Evolutionary conservation across 805 yeast species (phyloP).

Genomic region (Candida schatavii): DNA sequence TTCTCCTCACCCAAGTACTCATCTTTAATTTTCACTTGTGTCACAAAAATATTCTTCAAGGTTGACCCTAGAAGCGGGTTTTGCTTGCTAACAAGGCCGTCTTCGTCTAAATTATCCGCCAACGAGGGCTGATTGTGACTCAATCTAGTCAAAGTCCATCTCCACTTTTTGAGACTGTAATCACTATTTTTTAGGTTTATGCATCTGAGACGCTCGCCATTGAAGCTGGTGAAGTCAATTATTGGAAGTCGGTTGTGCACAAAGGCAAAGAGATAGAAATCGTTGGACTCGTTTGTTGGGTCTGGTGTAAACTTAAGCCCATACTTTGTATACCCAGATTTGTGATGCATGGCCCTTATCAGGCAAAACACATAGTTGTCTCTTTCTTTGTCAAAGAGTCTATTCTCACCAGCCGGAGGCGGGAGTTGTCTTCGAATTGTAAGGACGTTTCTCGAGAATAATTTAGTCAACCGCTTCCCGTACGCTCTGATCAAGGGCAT

Average conservation of each 20-base stretch:
- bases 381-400: not conserved
- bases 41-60: not conserved
- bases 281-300: not conserved
- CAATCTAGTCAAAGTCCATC: not conserved
- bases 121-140: not conserved
- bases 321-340: not conserved
- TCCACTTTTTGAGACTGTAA: not conserved
- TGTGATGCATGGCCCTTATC: not conserved
- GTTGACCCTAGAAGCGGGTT: conserved; percentile 4
- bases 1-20: not conserved
- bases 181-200: not conserved
- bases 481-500: conserved; percentile 1
- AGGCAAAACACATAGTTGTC: not conserved
- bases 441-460: not conserved
- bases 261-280: not conserved
- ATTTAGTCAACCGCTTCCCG: not conserved
- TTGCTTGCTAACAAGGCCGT: not conserved
- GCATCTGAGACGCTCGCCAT: conserved; percentile 1
- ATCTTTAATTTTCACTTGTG: not conserved
- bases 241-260: not conserved
- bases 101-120: not conserved
- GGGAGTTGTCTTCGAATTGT: not conserved
- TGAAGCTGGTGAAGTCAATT: not conserved
- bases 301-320: not conserved
- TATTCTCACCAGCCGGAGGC: not conserved